Base-by-base conservation (phyloP, 306 rosid species). In the Castanea mollissima region DNA sequence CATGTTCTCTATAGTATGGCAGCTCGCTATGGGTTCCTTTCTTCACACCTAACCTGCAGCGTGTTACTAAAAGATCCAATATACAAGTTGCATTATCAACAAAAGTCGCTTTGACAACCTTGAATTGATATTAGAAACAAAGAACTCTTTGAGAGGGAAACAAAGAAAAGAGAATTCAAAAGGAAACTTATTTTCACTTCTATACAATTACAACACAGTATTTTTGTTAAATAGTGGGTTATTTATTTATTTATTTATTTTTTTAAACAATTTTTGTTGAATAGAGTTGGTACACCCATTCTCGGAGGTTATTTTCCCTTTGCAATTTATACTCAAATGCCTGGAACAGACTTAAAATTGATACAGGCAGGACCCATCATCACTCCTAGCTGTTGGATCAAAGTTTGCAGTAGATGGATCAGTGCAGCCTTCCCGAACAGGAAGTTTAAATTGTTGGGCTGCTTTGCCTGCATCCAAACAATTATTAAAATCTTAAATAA, bases 361-460 rank as follows among this genome's bases (percentile, higher is more conserved):
- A 79, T 84, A 87, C 69, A 60, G 56, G 84, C 92, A 87, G 82
- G 86, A 85, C 4, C 91, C 86, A 78, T 89, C 74, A 6, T 86
- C 89, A 79, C 89, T 86, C 76, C 92, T 79, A 2, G 86, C 88
- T 4, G 91, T 86, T 44, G 88, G 91, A 79, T 89, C 91, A 31
- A 56, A 86, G 88, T 87, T 91, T 82, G 77, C 79, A 16, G 91
- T 90, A 72, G 70, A 27, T 76, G 91, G 88, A 41, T 91, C 86
- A 55, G 89, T 85, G 73, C 91, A 84, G 51, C 91, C 93, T 87
- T 86, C 88, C 20, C 86, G 88, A 12, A 87, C 87, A 73, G 89
- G 93, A 81, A 91, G 25, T 68, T 83, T 73, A 75, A 91, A 85
- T 74, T 86, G 91, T 58, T 91, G 91, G 38, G 91, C 86, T 54